Evolutionary conservation across 2,329 filamentous ascomycete species (phyloP), one percentile per base, ranked within the genome.

Genomic region (Chaetomiaceae sp.): DNA sequence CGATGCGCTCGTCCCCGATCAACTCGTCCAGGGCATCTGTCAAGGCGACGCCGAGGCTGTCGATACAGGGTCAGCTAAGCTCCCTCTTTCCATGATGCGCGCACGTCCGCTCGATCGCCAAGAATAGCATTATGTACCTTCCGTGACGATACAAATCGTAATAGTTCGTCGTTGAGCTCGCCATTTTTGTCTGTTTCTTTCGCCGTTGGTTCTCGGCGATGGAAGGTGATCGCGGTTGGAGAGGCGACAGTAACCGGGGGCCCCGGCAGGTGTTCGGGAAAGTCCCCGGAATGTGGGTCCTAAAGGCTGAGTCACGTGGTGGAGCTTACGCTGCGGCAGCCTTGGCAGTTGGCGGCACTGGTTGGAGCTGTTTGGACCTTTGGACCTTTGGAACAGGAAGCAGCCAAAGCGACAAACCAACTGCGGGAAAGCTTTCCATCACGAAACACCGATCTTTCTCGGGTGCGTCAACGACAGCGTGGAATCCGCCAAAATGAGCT

Each of bases 61-160:
- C 9, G 18, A 18, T 6, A 20, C 43, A 18, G 21, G 27, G 43
- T 58, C 47, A 48, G 56, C 55, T 57, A 55, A 53, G 55, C 61
- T 9, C 21, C 11, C 18, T 11, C 7, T 25, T 6, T 6, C 20
- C 6, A 13, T 3, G 16, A 23, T 6, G 13, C 10, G 20, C 36
- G 14, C 18, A 18, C 8, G 9, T 40, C 48, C 54, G 54, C 43
- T 40, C 53, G 45, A 48, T 36, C 30, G 56, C 37, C n/a, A 43
- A 52, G 63, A 65, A 59, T 60, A 33, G 46, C 21, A 51, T n/a
- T 21, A 52, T 59, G 71, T 89, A 97, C 94, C 92, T 97, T 84
- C 90, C 96, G 76, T 91, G 87, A 66, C 94, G 89, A 73, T 99
- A 99, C 67, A 99, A 85, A 82, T 99, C 94, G 73, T 97, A 99